Evolutionary conservation across 116 monocot genomes (phyloP).

Genomic region (Posidonia oceanica): DNA sequence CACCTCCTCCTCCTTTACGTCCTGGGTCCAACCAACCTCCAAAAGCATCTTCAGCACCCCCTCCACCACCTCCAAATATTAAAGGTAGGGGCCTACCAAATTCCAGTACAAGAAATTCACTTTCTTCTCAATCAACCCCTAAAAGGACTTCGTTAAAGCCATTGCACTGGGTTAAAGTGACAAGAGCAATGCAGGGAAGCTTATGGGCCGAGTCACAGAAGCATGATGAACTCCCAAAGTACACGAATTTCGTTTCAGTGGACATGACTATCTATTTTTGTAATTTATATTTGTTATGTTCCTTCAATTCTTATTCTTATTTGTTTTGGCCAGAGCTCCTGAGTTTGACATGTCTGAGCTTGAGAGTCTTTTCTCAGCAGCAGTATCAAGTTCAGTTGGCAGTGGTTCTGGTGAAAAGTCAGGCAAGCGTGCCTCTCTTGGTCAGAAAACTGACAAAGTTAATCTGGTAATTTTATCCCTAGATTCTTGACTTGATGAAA

Average conservation of each 20-base stretch:
- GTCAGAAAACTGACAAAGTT: constrained; percentile 58
- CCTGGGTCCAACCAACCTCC: not conserved
- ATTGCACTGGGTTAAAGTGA: constrained; percentile 93
- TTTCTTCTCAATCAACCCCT: constrained; percentile 23
- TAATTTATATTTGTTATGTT: not conserved
- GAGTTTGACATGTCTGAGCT: constrained; percentile 95
- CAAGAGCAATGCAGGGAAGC: constrained; percentile 95
- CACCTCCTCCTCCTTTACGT: constrained; percentile 11
- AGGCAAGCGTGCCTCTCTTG: constrained; percentile 30
- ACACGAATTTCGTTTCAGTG: not conserved
- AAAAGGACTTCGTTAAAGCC: constrained; percentile 72
- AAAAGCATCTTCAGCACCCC: not conserved
- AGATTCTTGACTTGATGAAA: too few species aligned
- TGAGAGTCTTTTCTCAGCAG: constrained; percentile 87
- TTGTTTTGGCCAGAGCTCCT: constrained; percentile 40
- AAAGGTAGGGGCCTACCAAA: constrained; percentile 29
- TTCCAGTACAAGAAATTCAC: constrained; percentile 8
- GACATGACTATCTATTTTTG: too few species aligned
- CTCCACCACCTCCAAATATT: constrained; percentile 8
- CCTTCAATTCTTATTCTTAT: not conserved
- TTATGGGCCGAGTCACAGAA: constrained; percentile 88
- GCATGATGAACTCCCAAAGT: constrained; percentile 51
- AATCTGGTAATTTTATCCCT: constrained; percentile 50
- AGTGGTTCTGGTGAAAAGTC: constrained; percentile 39
- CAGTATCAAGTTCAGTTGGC: constrained; percentile 38